Base-by-base conservation (phyloP, 2,329 filamentous ascomycete species). In the Pyrenophora graminea region DNA sequence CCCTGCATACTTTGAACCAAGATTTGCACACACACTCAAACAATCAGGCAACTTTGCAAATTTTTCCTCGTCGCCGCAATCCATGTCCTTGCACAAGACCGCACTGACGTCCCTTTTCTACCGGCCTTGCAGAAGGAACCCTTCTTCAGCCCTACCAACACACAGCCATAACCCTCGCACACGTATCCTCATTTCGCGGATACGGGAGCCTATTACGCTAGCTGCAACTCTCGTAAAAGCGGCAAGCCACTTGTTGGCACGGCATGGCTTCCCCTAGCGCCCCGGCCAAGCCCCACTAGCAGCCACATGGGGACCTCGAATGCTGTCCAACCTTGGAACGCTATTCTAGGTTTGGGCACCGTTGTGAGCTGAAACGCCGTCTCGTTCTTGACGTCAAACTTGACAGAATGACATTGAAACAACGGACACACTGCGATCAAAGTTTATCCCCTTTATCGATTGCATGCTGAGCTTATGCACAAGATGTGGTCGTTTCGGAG, bases 101-200 rank as follows among this genome's bases (percentile, higher is more conserved):
- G 62, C 61, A 65, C 49, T 61, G 61, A 62, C 59, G 31, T 42
- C 49, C 40, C 50, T 50, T 57, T 63, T 60, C 42, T 51, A 31
- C 56, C 55, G 56, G 56, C 45, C 55, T 39, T 44, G 53, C 45
- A 57, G 39, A 45, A 25, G 8, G 45, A 34, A 58, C 27, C 41
- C 51, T 54, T 50, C 48, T 46, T 60, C 57, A 60, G 57, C 57
- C 55, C 54, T 60, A 52, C 36, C 34, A 39, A 48, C 23, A 34
- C 27, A 39, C 46, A 41, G 17, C 25, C 39, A 53, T 42, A 44
- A 40, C 38, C 45, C 39, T 48, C 49, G 7, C 42, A 47, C 43
- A 39, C 40, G 38, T 38, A 38, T 52, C 39, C 48, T 51, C 55
- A 54, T 52, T 52, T 52, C 50, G 45, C 50, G 39, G 50, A 47